Conservation (phyloP, 257 asterid species). For the Solanum sparsipilum region DNA sequence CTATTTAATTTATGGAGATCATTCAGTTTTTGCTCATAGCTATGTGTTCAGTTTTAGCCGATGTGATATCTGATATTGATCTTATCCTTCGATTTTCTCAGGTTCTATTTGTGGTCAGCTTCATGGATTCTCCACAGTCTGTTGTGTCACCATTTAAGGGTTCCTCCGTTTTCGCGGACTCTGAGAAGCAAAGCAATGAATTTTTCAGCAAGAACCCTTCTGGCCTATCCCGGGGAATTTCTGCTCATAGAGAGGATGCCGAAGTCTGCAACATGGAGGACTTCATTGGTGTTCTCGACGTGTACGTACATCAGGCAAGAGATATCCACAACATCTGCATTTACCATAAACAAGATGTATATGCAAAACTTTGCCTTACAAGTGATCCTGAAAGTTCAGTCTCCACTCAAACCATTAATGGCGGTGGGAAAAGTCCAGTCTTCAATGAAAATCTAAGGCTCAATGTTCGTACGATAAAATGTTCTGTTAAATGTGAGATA, state of each 20-base stretch:
- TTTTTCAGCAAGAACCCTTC: slow-evolving; percentile 18
- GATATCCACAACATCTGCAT: slow-evolving; percentile 95
- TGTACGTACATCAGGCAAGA: slow-evolving; percentile 76
- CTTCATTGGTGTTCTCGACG: slow-evolving; percentile 59
- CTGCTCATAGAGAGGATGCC: slow-evolving; percentile 28
- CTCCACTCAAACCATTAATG: slow-evolving; percentile 73
- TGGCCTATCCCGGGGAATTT: slow-evolving; percentile 17
- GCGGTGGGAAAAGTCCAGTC: slow-evolving; percentile 86
- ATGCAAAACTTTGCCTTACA: slow-evolving; percentile 79
- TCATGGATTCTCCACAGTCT: slow-evolving; percentile 94
- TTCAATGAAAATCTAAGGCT: slow-evolving; percentile 65
- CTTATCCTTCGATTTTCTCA: background rate
- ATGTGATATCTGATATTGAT: background rate
- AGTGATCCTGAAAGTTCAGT: slow-evolving; percentile 70
- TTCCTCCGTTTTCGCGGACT: slow-evolving; percentile 32
- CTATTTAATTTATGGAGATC: background rate
- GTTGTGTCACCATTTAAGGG: slow-evolving; percentile 75
- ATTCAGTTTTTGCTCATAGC: background rate
- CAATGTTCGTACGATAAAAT: slow-evolving; percentile 41
- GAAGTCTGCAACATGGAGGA: slow-evolving; percentile 23
- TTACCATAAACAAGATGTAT: slow-evolving; percentile 91
- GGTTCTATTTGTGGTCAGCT: slow-evolving; percentile 8
- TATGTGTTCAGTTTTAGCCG: background rate
- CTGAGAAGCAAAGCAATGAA: slow-evolving; percentile 45
- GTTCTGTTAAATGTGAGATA: slow-evolving; percentile 85